Base-by-base conservation (phyloP, 805 yeast species). In the Yarrowia yakushimensis region DNA sequence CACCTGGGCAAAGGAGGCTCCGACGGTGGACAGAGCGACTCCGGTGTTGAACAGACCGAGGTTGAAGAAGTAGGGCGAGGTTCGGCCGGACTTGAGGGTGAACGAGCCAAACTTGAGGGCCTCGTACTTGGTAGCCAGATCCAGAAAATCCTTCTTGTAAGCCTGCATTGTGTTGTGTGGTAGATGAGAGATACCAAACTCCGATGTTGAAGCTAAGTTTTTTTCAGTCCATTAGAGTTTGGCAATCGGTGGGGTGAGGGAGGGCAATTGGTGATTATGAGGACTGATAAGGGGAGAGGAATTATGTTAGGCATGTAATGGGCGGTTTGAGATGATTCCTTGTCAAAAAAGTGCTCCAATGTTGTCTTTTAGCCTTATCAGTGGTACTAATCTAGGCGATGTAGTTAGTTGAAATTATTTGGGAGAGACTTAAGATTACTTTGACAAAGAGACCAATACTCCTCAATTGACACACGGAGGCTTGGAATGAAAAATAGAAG, bases 61-160 rank as follows among this genome's bases (percentile, higher is more conserved):
- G 77, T 92, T 92, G 83, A 93, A 92, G 72, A 94, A 93, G 75
- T 94, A 93, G 57, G 99, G 99, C n/a, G 97, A 92, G 64, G 78
- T 76, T 69, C 99, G 84, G 23, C 98, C 98, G 1, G 96, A 87
- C 75, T 93, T 93, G 73, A 93, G 81, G 13, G 96, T 90, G 81
- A 90, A 93, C 57, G 81, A 74, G 60, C 98, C 98, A 73, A 93
- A 94, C 71, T 86, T 84, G 69, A 93, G 81, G 15, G 97, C 97
- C 68, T 86, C 78, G 63, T 87, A 82, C 68, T 86, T 89, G 67
- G 92, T 78, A 23, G 99, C 96, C 67, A 85, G 81, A 70, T 90
- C 88, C 63, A 93, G 80, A 71, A 93, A 90, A 69, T 82, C 79
- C 64, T 82, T 77, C 72, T 86, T 86, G 72, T 82, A 83, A 17